phyloP scores from a whole-genome alignment of 2,329 filamentous ascomycete species.

The Lachnellula subtilissima region DNA sequence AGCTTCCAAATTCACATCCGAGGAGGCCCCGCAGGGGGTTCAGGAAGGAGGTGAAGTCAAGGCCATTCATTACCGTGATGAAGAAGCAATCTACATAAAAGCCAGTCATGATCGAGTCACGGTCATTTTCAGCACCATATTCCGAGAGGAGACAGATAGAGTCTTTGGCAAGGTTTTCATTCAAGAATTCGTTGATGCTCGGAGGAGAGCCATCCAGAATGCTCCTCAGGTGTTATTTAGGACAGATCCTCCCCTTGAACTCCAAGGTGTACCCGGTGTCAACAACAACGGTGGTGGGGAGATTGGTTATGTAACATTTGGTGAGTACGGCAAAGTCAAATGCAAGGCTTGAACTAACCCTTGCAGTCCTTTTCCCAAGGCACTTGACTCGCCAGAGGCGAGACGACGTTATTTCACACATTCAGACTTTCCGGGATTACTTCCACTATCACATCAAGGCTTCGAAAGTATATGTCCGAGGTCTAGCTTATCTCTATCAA shows the following conservation, averaged over 20 bases:
- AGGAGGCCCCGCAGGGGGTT: conserved; percentile 88
- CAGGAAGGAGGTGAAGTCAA: conserved; percentile 87
- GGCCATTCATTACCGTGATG: conserved; percentile 96
- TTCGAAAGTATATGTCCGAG: conserved; percentile 60
- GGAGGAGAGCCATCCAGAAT: conserved; percentile 93
- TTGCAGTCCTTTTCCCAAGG: conserved; percentile 82
- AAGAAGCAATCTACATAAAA: conserved; percentile 98
- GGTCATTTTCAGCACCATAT: conserved; percentile 97
- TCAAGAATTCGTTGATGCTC: conserved; percentile 96
- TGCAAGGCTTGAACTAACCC: conserved; percentile 11
- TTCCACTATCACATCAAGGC: conserved; percentile 99
- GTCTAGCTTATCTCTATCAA: not conserved
- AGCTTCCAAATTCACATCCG: conserved; percentile 86
- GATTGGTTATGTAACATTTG: conserved; percentile 97
- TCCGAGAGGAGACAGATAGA: conserved; percentile 94
- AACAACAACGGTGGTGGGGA: conserved; percentile 71
- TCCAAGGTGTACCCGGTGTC: conserved; percentile 83
- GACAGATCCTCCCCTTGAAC: conserved; percentile 87
- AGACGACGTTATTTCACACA: conserved; percentile 95
- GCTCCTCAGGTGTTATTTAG: conserved; percentile 95
- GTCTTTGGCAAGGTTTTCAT: conserved; percentile 98
- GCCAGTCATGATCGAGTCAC: conserved; percentile 96
- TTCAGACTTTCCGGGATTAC: conserved; percentile 99
- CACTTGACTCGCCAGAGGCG: conserved; percentile 88
- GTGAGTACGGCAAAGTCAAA: conserved; percentile 45